Evolutionary conservation across 2,329 filamentous ascomycete species (phyloP), one percentile per base, ranked within the genome.

Genomic region (Juglanconis sp.): DNA sequence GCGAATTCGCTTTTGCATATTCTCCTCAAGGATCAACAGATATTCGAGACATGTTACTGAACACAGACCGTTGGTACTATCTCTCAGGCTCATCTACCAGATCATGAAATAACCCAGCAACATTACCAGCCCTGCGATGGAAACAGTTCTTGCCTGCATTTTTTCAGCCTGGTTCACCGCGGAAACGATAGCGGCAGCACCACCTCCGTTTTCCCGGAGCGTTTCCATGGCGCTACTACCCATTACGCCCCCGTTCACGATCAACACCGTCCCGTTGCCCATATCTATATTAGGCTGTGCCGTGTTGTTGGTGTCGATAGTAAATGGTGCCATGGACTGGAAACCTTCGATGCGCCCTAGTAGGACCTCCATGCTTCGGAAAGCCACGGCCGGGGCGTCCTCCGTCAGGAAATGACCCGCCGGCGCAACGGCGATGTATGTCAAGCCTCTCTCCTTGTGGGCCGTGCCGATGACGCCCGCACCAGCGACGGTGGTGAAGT

Each of bases 401-500:
- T 46, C 51, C 24, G 57, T 48, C 38, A 60, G 52, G 11, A 62
- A 53, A 34, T 60, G 57, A 1, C 60, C 60, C 2, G 60, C 51
- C 6, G 38, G 46, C 8, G 38, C 52, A 13, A 62, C 57, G 30
- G 51, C 60, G 13, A 62, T 17, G 54, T 76, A 56, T 4, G 58
- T 56, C 46, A 60, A 38, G 15, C 58, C 58, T 8, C 58, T 50
- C 1, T 62, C 56, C 56, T 31, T 59, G n/a, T 62, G 60, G 5
- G 60, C 44, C 5, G 60, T 62, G 4, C 56, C 51, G 13, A 59
- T n/a, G 11, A 59, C 47, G 3, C 60, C 60, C 1, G 60, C 50
- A n/a, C 56, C 68, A 2, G 70, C 71, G 7, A 68, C 31, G 8
- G 67, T 65, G 24, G 63, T 60, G 17, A 61, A 44, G 15, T 74